Percentiles rank a stretch among this genome's conserved stretches.
Conservation (phyloP, 805 yeast species). For the Candida nanaspora region DNA sequence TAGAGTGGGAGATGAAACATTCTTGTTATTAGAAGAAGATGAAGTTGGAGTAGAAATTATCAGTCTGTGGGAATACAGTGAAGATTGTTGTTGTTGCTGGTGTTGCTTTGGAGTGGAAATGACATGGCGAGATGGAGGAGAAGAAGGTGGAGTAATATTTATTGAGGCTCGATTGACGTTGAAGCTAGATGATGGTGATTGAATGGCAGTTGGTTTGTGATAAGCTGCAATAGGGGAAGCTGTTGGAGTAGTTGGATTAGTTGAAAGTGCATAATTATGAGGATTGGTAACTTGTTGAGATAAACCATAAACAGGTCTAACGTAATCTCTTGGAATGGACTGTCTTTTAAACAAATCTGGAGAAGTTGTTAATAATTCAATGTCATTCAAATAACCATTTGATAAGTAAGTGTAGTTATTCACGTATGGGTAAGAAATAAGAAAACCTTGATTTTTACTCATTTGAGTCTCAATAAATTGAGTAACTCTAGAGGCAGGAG, state of each 20-base stretch:
- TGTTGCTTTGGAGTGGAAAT: neutral
- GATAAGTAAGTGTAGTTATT: constrained; percentile 44
- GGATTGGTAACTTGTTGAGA: constrained; percentile 14
- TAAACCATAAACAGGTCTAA: constrained; percentile 16
- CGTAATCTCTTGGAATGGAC: constrained; percentile 6
- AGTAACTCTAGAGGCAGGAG: constrained; percentile 13
- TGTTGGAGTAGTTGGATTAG: constrained; percentile 5
- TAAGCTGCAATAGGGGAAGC: constrained; percentile 5
- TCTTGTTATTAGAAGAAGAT: neutral
- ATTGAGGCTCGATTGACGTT: neutral
- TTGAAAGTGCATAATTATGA: constrained; percentile 22
- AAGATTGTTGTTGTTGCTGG: neutral
- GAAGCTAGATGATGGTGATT: neutral
- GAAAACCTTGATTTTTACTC: constrained; percentile 13
- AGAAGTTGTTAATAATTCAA: constrained; percentile 40
- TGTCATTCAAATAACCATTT: constrained; percentile 41
- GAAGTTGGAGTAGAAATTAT: neutral
- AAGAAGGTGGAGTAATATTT: neutral
- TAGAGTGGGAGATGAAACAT: constrained; percentile 1
- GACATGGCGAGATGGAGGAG: neutral
- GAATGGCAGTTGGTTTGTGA: constrained; percentile 1
- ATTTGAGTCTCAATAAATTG: constrained; percentile 18
- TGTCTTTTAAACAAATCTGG: constrained; percentile 39
- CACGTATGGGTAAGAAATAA: constrained; percentile 44
- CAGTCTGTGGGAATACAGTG: neutral